A percentile compares a stretch with the other conserved stretches of the same genome.
These are phyloP conservation scores for Salix brachista DNA, from an alignment of 345 rosid genomes.

Conservation along the genomic window DNA sequence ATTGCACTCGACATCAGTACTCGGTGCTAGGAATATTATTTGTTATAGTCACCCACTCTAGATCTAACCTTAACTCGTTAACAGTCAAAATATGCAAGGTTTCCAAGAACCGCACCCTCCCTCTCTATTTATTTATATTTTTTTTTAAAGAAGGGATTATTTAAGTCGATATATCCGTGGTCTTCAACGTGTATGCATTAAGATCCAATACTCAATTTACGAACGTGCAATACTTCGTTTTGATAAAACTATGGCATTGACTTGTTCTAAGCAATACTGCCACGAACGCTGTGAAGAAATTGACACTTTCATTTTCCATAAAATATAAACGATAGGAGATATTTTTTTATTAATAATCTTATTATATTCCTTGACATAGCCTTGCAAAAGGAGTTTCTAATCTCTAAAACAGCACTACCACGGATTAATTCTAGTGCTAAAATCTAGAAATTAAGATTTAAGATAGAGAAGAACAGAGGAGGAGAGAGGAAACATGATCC, in stretches of 20 bases:
- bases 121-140: not conserved
- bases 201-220: not conserved
- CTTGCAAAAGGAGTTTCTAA: conserved; percentile 15
- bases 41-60: not conserved
- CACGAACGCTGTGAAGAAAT: not conserved
- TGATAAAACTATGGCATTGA: not conserved
- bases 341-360: not conserved
- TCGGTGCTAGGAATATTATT: not conserved
- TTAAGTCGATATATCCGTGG: not conserved
- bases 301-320: not conserved
- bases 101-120: not conserved
- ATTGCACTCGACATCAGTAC: not conserved
- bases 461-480: not conserved
- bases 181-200: not conserved
- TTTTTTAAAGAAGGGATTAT: not conserved
- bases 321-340: not conserved
- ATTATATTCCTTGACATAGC: conserved; percentile 19
- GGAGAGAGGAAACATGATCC: not conserved
- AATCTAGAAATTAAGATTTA: not conserved
- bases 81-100: not conserved
- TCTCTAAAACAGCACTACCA: conserved; percentile 13
- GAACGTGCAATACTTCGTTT: not conserved
- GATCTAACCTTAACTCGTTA: not conserved
- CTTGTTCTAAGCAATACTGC: not conserved
- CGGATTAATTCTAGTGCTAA: not conserved